phyloP scores from a whole-genome alignment of 2,329 filamentous ascomycete genomes.

The Rhynchosporium secalis region DNA sequence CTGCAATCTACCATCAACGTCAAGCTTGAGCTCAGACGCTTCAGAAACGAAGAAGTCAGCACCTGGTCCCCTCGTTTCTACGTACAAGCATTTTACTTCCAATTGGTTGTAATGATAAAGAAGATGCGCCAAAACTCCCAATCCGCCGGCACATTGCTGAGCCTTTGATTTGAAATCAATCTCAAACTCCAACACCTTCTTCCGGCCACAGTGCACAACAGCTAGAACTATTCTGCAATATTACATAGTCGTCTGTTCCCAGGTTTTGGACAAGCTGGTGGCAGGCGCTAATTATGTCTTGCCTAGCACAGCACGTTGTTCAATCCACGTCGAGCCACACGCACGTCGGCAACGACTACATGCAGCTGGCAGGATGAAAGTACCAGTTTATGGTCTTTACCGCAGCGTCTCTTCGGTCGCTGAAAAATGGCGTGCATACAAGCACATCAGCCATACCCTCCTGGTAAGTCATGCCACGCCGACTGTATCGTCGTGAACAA shows the following conservation, averaged over 20 bases:
- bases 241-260: neutral
- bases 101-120: neutral
- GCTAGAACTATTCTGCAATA: neutral
- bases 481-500: slow-evolving; percentile 10
- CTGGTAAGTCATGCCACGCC: slow-evolving; percentile 2
- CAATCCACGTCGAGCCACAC: slow-evolving; percentile 2
- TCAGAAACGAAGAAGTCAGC: neutral
- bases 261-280: too few species aligned
- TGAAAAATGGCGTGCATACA: neutral
- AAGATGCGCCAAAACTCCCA: slow-evolving; percentile 6
- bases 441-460: neutral
- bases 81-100: neutral
- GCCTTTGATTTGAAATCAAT: slow-evolving; percentile 8
- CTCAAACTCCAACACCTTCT: neutral
- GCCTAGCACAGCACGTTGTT: slow-evolving; percentile 7
- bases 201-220: neutral
- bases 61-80: neutral
- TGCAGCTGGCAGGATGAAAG: neutral
- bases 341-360: slow-evolving; percentile 8
- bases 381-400: slow-evolving; percentile 3
- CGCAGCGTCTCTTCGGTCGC: slow-evolving; percentile 9
- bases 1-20: too few species aligned
- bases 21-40: neutral
- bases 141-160: slow-evolving; percentile 3
- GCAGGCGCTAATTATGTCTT: neutral